Percentiles rank a stretch among this genome's conserved stretches.
These are phyloP conservation scores for Alternaria panax DNA, from an alignment of 2,329 filamentous ascomycete genomes.

Conservation along the genomic window DNA sequence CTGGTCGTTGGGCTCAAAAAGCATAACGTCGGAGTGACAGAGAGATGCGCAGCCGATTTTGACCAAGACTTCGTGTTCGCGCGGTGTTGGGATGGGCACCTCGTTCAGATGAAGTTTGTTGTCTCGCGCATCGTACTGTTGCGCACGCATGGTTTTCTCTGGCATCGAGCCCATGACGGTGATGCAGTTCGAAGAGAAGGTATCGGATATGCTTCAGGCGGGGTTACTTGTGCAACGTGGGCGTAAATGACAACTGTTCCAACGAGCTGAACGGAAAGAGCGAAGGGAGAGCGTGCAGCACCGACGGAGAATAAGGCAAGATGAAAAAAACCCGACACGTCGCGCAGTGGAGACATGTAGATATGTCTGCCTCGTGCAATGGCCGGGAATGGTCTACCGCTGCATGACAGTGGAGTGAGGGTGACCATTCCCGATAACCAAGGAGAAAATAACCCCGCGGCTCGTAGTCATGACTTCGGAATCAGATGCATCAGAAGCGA, in stretches of 20 bases:
- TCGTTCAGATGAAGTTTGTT: constrained; percentile 54
- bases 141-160: constrained; percentile 36
- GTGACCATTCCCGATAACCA: constrained; percentile 19
- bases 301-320: not conserved
- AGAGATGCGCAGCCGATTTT: constrained; percentile 51
- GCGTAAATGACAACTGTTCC: not conserved
- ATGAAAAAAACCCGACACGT: constrained; percentile 3
- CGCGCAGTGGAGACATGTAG: constrained; percentile 4
- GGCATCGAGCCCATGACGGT: constrained; percentile 23
- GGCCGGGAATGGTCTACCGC: constrained; percentile 20
- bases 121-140: constrained; percentile 44
- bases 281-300: not conserved
- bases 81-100: constrained; percentile 54
- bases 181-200: not conserved
- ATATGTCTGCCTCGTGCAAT: constrained; percentile 4
- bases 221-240: not conserved
- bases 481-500: not conserved
- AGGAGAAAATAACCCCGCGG: constrained; percentile 7
- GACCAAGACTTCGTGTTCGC: constrained; percentile 52
- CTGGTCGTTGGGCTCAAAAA: constrained; percentile 47
- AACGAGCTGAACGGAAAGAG: not conserved
- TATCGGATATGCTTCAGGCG: not conserved
- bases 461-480: not conserved
- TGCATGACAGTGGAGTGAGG: constrained; percentile 9
- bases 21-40: constrained; percentile 52